phyloP scores from a whole-genome alignment of 768 basidiomycete species.

The Lactarius hengduanensis region DNA sequence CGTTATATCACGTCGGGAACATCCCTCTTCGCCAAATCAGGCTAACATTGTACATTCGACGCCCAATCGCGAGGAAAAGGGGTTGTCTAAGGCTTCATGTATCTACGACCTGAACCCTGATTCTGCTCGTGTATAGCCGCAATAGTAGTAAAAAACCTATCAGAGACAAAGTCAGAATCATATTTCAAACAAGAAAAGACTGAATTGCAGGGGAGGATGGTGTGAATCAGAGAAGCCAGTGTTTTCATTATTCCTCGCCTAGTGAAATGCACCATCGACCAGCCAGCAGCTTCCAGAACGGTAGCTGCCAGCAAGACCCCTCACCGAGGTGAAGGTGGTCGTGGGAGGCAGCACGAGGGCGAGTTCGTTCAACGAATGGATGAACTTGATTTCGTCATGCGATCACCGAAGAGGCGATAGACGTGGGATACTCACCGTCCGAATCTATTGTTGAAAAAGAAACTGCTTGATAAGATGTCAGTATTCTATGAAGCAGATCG shows the following conservation, averaged over 20 bases:
- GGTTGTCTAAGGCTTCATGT: background rate
- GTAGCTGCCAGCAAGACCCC: conserved; percentile 14
- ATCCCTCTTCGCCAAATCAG: background rate
- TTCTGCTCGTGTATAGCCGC: background rate
- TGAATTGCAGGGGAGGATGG: too few species aligned
- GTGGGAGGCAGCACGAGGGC: conserved; percentile 10
- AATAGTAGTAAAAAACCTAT: conserved; percentile 4
- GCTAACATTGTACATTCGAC: background rate
- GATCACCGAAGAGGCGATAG: background rate
- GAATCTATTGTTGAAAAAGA: background rate
- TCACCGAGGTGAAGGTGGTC: conserved; percentile 20
- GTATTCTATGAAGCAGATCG: background rate
- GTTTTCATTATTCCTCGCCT: conserved; percentile 27
- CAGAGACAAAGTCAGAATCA: conserved; percentile 6
- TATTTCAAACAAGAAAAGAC: background rate
- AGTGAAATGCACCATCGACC: conserved; percentile 9
- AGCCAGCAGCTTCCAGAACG: conserved; percentile 26
- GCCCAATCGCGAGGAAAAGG: background rate
- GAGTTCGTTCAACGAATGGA: conserved; percentile 31
- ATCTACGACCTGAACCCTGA: background rate
- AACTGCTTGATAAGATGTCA: background rate
- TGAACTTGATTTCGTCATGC: conserved; percentile 30
- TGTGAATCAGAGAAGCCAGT: conserved; percentile 29
- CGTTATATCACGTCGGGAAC: background rate
- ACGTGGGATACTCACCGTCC: conserved; percentile 8